phyloP scores from a whole-genome alignment of 2,329 filamentous ascomycete species.

The Nigrospora oryzae region DNA sequence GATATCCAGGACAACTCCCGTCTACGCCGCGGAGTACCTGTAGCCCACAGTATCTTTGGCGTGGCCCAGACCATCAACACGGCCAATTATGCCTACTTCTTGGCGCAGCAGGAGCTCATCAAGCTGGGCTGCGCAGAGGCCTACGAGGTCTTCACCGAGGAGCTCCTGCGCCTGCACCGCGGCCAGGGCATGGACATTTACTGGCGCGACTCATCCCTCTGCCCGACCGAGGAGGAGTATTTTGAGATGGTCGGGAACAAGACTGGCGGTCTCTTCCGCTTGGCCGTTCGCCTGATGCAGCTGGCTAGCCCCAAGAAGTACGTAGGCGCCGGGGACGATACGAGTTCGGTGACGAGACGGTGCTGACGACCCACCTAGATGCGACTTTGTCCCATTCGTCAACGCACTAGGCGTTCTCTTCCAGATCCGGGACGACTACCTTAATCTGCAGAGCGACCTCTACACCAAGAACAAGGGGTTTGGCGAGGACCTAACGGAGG shows the following conservation, averaged over 20 bases:
- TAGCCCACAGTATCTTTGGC: constrained; percentile 78
- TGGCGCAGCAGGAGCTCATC: constrained; percentile 65
- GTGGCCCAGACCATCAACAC: constrained; percentile 84
- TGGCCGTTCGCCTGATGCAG: constrained; percentile 84
- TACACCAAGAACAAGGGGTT: constrained; percentile 88
- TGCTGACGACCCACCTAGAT: constrained; percentile 15
- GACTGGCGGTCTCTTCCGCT: constrained; percentile 76
- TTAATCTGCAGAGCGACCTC: constrained; percentile 65
- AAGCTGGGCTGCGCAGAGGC: constrained; percentile 59
- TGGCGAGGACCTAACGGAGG: constrained; percentile 91
- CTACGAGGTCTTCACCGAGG: constrained; percentile 68
- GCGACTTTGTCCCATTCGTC: constrained; percentile 80
- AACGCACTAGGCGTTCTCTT: constrained; percentile 80
- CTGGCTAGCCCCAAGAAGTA: background rate
- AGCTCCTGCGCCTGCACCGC: constrained; percentile 75
- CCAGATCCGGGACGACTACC: constrained; percentile 89
- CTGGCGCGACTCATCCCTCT: constrained; percentile 79
- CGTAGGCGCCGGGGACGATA: too few species aligned
- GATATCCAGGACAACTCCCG: constrained; percentile 79
- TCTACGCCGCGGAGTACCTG: constrained; percentile 70
- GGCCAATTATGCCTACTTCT: constrained; percentile 84
- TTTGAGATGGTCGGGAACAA: constrained; percentile 90
- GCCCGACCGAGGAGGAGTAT: constrained; percentile 80
- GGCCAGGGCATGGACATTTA: constrained; percentile 92
- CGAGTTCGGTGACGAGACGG: too few species aligned